phyloP scores from a whole-genome alignment of 1,284 basidiomycete species.

The Fistulina hepatica region DNA sequence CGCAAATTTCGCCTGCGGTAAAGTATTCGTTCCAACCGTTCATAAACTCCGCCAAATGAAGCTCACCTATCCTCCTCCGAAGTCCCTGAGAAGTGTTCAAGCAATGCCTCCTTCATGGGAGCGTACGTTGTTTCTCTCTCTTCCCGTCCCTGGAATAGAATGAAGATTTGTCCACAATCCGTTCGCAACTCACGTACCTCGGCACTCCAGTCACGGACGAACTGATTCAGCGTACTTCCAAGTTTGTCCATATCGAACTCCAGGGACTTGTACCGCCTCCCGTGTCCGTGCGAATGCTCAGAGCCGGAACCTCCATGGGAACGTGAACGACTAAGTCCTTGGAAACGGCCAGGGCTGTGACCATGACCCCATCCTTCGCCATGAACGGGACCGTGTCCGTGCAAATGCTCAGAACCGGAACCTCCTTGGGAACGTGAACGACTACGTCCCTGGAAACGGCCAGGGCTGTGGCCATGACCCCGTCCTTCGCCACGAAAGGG shows the following conservation, averaged over 20 bases:
- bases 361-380: too few species aligned
- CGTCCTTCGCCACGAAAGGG: too few species aligned
- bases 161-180: too few species aligned
- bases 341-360: too few species aligned
- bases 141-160: constrained; percentile 54
- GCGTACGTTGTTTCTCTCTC: constrained; percentile 73
- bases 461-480: too few species aligned
- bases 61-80: constrained; percentile 41
- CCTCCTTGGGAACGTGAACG: constrained; percentile 13
- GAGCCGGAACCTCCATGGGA: constrained; percentile 13
- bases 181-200: constrained; percentile 37
- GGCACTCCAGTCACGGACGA: constrained; percentile 84
- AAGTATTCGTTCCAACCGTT: background rate
- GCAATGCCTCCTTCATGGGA: constrained; percentile 69
- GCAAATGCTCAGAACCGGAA: too few species aligned
- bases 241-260: constrained; percentile 81
- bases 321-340: too few species aligned
- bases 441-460: too few species aligned
- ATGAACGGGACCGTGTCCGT: too few species aligned
- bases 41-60: too few species aligned
- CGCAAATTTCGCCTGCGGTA: constrained; percentile 44
- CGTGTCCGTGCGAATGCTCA: too few species aligned
- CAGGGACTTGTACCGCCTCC: constrained; percentile 37
- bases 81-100: constrained; percentile 48
- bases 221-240: constrained; percentile 80